Percentiles rank a stretch among this genome's conserved stretches.
Evolutionary conservation across 192 early-diverging fungal genomes (phyloP).

Genomic region (Lobosporangium transversale): DNA sequence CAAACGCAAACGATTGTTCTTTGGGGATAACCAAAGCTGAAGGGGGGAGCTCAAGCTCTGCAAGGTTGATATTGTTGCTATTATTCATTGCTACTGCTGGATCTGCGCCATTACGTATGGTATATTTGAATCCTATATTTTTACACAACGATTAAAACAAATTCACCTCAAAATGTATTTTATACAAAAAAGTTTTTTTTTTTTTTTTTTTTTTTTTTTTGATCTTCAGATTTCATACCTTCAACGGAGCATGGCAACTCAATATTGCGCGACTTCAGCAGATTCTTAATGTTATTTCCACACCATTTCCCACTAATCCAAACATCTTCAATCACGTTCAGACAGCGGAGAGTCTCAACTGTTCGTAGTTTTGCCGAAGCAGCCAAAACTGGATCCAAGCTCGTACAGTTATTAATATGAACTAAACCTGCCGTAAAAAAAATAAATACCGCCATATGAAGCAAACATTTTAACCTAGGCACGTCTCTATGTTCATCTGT

Average conservation of each 20-base stretch:
- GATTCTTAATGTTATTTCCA: conserved; percentile 42
- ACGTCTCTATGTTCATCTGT: conserved; percentile 35
- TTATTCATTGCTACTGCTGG: conserved; percentile 6
- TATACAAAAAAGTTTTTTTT: no score
- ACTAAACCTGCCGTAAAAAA: conserved; percentile 53
- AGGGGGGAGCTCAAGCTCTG: conserved; percentile 5
- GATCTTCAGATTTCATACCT: no score
- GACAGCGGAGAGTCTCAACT: conserved; percentile 44
- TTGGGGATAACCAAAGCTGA: conserved; percentile 14
- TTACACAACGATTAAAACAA: no score
- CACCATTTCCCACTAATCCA: conserved; percentile 50
- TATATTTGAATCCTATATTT: conserved; percentile 34
- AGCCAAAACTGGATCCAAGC: conserved; percentile 39
- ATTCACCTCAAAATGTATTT: no score
- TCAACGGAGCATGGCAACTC: conserved; percentile 45
- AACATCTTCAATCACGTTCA: conserved; percentile 41
- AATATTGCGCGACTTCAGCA: conserved; percentile 42
- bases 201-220: no score
- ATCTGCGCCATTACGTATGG: conserved; percentile 17
- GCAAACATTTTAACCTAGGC: conserved; percentile 26
- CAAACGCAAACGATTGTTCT: conserved; percentile 47
- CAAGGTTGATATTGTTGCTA: conserved; percentile 2
- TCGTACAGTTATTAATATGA: conserved; percentile 54
- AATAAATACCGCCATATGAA: conserved; percentile 47
- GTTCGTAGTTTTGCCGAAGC: conserved; percentile 48